Evolutionary conservation across 352 stramenopile species (phyloP).

Genomic region (Phytophthora melonis): DNA sequence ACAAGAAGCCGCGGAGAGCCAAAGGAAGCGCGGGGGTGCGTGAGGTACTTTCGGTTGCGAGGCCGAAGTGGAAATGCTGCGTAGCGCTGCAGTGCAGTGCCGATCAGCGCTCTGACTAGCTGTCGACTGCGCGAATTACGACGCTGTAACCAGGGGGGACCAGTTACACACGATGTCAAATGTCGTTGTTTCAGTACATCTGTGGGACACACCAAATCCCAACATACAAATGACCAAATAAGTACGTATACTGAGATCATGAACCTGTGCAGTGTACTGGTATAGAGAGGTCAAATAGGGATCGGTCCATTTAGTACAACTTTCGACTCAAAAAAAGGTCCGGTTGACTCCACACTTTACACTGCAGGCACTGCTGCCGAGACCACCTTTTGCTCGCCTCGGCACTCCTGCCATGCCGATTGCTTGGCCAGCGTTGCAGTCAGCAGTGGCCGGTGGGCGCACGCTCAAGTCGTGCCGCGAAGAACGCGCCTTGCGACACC

Average conservation of each 20-base stretch:
- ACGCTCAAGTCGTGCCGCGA: background rate
- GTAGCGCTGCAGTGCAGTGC: background rate
- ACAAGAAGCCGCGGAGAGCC: constrained; percentile 27
- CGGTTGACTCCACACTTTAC: background rate
- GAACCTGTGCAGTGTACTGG: background rate
- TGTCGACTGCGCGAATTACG: constrained; percentile 6
- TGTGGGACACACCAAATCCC: background rate
- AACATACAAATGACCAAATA: no score
- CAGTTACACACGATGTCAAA: no score
- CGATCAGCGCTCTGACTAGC: constrained; percentile 16
- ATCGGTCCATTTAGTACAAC: background rate
- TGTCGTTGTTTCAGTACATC: background rate
- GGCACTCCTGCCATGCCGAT: background rate
- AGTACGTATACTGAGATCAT: background rate
- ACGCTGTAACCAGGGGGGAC: no score
- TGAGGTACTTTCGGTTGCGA: constrained; percentile 40
- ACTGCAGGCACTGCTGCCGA: background rate
- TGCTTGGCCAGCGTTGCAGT: constrained; percentile 22
- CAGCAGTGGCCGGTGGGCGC: background rate
- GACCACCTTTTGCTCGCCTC: background rate
- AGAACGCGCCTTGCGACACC: background rate
- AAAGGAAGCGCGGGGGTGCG: constrained; percentile 12
- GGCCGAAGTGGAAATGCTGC: constrained; percentile 48
- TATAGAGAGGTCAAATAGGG: background rate
- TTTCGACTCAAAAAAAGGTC: background rate